Evolutionary conservation across 352 stramenopile species (phyloP), one percentile per base, ranked within the genome.

Genomic region (Phytopythium cucurbitacearum): DNA sequence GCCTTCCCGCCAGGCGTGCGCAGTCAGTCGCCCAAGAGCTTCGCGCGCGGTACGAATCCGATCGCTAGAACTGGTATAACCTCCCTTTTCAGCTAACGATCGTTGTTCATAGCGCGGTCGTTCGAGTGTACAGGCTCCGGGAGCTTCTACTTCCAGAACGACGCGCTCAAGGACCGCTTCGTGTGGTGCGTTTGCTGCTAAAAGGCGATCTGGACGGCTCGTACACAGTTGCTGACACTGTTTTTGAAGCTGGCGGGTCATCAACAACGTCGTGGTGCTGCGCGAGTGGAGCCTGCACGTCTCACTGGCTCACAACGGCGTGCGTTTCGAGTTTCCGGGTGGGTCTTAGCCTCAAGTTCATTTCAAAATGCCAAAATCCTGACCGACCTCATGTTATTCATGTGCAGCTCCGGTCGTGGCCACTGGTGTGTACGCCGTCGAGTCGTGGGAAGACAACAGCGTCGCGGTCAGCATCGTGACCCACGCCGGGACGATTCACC

Each of bases 141-240:
- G 21, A 85, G 60, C 51, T 90, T 88, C 38, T 88, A 87, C 67
- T 90, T 88, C 52, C 72, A 87, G 53, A 82, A 82, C 46, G 76
- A 88, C 15, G 57, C 58, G 58, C 65, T 90, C 37, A 72, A 77
- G 21, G 73, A 88, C 62, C 74, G 80, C 4, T 90, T 90, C 47
- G 48, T 90, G 15, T 88, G 76, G 67, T 80, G 49, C 15, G 62
- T 40, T 12, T 8, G 36, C 7, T 4, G 9, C 3, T 35, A 7
- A 5, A 40, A 40, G 13, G 41, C 5, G 28, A 28, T 2, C 15
- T 39, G 13, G 35, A 39, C 7, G 3, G 9, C 21, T 16, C 12
- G n/a, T 11, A 12, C 32, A 13, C 21, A 38, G 35, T 3, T 38
- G 45, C 32, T 3, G 13, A 21, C 12, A 32, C 8, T 32, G 34